Evolutionary conservation across 2,329 filamentous ascomycete genomes (phyloP).

Genomic region (Samsoniella hepiali): DNA sequence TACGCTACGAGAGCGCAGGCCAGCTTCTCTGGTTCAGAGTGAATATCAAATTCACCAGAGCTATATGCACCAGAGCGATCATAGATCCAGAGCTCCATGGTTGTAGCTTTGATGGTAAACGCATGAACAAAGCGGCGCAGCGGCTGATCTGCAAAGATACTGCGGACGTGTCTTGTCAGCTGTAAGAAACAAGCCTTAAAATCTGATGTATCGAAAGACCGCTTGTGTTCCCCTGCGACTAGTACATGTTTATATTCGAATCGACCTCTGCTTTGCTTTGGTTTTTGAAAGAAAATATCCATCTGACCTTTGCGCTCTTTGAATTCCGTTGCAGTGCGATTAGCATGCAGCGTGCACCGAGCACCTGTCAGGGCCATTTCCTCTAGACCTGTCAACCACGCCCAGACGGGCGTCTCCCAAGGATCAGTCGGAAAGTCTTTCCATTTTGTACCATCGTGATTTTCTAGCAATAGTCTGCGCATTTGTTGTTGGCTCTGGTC

Average conservation of each 20-base stretch:
- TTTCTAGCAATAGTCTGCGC: conserved; percentile 8
- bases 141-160: conserved; percentile 22
- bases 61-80: conserved; percentile 20
- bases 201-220: conserved; percentile 14
- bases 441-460: conserved; percentile 15
- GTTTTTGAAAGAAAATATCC: conserved; percentile 23
- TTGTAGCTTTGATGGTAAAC: conserved; percentile 15
- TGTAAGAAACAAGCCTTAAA: conserved; percentile 24
- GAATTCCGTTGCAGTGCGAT: conserved; percentile 22
- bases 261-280: neutral
- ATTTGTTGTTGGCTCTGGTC: conserved; percentile 12
- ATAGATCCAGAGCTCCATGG: conserved; percentile 19
- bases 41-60: conserved; percentile 21
- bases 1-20: conserved; percentile 22
- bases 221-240: conserved; percentile 24
- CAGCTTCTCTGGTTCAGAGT: neutral
- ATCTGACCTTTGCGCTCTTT: conserved; percentile 24
- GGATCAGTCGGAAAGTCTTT: conserved; percentile 4
- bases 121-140: conserved; percentile 23
- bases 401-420: conserved; percentile 7
- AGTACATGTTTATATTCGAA: conserved; percentile 24
- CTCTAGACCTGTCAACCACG: conserved; percentile 14
- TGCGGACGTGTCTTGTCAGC: conserved; percentile 22
- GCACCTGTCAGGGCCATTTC: conserved; percentile 11
- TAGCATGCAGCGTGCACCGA: conserved; percentile 20